Conservation (phyloP, 768 basidiomycete genomes). For the Grammothele lineata region DNA sequence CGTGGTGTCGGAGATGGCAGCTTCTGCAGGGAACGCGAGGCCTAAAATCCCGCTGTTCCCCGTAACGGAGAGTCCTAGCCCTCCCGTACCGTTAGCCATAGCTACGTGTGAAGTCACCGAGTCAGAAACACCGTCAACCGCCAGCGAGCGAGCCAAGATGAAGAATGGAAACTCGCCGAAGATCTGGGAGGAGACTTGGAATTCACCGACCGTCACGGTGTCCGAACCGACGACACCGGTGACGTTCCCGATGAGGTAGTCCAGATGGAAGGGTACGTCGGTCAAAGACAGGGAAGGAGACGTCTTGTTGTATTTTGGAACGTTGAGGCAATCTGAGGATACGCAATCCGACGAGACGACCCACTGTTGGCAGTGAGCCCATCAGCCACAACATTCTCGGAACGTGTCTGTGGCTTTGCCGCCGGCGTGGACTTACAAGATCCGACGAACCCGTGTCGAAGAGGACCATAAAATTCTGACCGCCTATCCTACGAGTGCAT, state of each 20-base stretch:
- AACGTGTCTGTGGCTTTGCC: slow-evolving; percentile 1
- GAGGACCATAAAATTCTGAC: slow-evolving; percentile 40
- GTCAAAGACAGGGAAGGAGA: slow-evolving; percentile 30
- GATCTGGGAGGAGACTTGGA: slow-evolving; percentile 42
- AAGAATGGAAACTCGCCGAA: slow-evolving; percentile 34
- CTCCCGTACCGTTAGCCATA: slow-evolving; percentile 39
- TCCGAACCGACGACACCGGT: slow-evolving; percentile 45
- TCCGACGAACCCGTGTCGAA: slow-evolving; percentile 59
- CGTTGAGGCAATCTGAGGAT: slow-evolving; percentile 39
- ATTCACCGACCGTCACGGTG: slow-evolving; percentile 40
- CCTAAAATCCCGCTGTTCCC: slow-evolving; percentile 56
- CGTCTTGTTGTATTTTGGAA: slow-evolving; percentile 37
- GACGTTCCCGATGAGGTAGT: slow-evolving; percentile 49
- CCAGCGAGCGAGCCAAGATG: neutral
- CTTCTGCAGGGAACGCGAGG: slow-evolving; percentile 44
- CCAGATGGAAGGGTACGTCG: slow-evolving; percentile 36
- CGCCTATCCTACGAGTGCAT: slow-evolving; percentile 33
- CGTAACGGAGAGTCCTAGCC: slow-evolving; percentile 39
- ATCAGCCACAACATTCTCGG: slow-evolving; percentile 1
- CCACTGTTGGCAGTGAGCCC: slow-evolving; percentile 37
- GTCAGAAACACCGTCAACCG: no score
- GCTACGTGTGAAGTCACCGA: slow-evolving; percentile 25
- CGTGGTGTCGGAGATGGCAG: slow-evolving; percentile 40
- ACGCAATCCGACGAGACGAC: slow-evolving; percentile 44
- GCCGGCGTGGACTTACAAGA: slow-evolving; percentile 32